These are phyloP conservation scores for Proliferodiscus dingleyae DNA, from an alignment of 2,329 filamentous ascomycete genomes.

Conservation along the genomic window DNA sequence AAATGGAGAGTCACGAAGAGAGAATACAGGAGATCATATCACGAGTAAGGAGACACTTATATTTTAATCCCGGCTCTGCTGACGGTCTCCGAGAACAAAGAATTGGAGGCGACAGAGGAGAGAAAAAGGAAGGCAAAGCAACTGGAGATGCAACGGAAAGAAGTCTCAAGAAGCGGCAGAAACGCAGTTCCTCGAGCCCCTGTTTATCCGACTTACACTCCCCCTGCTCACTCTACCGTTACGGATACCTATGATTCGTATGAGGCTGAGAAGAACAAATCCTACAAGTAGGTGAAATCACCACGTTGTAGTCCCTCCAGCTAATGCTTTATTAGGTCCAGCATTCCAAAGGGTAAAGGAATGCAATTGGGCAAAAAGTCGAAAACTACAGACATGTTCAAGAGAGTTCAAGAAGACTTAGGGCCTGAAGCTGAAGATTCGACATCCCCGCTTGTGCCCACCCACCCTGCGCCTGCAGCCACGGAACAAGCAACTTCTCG, in stretches of 20 bases:
- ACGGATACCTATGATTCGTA: slow-evolving; percentile 88
- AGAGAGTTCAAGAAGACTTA: slow-evolving; percentile 87
- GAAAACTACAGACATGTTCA: slow-evolving; percentile 95
- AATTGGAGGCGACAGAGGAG: slow-evolving; percentile 95
- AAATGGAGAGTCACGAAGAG: slow-evolving; percentile 99
- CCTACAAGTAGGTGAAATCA: slow-evolving; percentile 60
- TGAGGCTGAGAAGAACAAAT: slow-evolving; percentile 95
- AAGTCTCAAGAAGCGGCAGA: slow-evolving; percentile 74
- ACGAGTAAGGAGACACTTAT: slow-evolving; percentile 50
- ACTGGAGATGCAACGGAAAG: slow-evolving; percentile 97
- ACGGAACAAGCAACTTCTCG: slow-evolving; percentile 52
- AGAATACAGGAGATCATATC: slow-evolving; percentile 98
- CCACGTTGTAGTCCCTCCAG: background rate
- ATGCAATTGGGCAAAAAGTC: slow-evolving; percentile 99
- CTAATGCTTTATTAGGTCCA: slow-evolving; percentile 37
- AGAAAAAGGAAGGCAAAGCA: slow-evolving; percentile 98
- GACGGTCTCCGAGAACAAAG: slow-evolving; percentile 71
- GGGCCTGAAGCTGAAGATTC: slow-evolving; percentile 77
- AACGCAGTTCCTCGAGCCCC: slow-evolving; percentile 66
- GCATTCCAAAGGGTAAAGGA: slow-evolving; percentile 83
- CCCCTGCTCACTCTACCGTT: slow-evolving; percentile 67
- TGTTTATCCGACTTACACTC: slow-evolving; percentile 83
- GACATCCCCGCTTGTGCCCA: slow-evolving; percentile 58
- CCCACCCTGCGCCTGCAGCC: slow-evolving; percentile 43
- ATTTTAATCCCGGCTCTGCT: slow-evolving; percentile 17